phyloP scores from a whole-genome alignment of 2,329 filamentous ascomycete genomes.

The Aspergillus versicolor region DNA sequence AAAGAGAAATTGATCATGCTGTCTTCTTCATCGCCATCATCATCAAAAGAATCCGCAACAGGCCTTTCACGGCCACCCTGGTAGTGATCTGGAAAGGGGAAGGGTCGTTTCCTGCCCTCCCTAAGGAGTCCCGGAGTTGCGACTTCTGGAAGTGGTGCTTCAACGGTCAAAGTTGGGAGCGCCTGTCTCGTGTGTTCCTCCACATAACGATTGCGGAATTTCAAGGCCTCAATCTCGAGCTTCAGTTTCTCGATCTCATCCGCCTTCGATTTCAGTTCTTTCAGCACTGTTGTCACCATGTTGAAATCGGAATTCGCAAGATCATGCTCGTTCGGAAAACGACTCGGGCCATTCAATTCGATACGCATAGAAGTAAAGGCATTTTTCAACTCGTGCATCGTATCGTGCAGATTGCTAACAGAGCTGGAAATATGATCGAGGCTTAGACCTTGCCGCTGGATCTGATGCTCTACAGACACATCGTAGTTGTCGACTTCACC shows the following conservation, averaged over 20 bases:
- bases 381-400: conserved; percentile 40
- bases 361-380: conserved; percentile 40
- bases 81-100: conserved; percentile 31
- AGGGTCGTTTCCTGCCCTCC: conserved; percentile 32
- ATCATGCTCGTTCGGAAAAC: conserved; percentile 22
- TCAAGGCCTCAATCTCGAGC: conserved; percentile 39
- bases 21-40: conserved; percentile 25
- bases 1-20: conserved; percentile 28
- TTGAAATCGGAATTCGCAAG: conserved; percentile 29
- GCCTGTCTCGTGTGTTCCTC: conserved; percentile 28
- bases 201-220: conserved; percentile 34
- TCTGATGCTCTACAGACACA: conserved; percentile 32
- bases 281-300: conserved; percentile 39
- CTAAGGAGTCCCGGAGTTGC: conserved; percentile 36
- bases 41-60: conserved; percentile 34
- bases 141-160: conserved; percentile 27
- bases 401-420: conserved; percentile 39
- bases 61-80: conserved; percentile 23
- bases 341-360: conserved; percentile 33
- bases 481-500: conserved; percentile 19
- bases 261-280: conserved; percentile 38
- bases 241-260: conserved; percentile 41
- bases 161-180: conserved; percentile 7
- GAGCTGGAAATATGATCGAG: conserved; percentile 40
- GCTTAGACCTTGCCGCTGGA: conserved; percentile 37